Conservation (phyloP, 768 basidiomycete species). For the Boletus rufocinnamomeus region DNA sequence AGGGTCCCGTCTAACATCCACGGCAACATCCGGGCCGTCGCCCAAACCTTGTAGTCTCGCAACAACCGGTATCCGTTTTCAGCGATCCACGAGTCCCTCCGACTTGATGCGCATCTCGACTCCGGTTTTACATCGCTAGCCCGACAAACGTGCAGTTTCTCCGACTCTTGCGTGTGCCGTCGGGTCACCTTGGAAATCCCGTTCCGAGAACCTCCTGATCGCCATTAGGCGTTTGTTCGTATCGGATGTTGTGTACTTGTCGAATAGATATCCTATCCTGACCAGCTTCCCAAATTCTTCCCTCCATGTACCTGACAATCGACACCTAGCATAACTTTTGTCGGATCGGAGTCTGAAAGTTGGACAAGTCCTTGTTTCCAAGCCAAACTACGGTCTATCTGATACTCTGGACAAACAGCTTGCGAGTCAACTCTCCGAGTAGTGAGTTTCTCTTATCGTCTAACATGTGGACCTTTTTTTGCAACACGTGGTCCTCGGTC, state of each 20-base stretch:
- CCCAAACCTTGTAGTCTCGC: slow-evolving; percentile 20
- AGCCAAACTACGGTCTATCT: too few relatives aligned
- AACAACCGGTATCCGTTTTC: slow-evolving; percentile 6
- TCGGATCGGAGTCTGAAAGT: neutral
- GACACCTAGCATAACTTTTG: too few relatives aligned
- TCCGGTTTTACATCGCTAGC: neutral
- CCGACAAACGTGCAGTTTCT: slow-evolving; percentile 17
- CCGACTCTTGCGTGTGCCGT: neutral
- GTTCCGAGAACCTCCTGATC: slow-evolving; percentile 22
- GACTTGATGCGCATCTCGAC: neutral
- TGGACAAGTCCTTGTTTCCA: neutral
- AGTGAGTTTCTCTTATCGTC: too few relatives aligned
- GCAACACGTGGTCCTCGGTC: slow-evolving; percentile 4
- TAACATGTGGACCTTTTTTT: too few relatives aligned
- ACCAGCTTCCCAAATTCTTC: neutral
- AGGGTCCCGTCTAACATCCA: too few relatives aligned
- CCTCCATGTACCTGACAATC: neutral
- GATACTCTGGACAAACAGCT: too few relatives aligned
- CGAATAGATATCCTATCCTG: slow-evolving; percentile 4
- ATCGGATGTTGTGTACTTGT: neutral
- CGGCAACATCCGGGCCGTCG: slow-evolving; percentile 25
- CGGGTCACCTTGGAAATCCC: slow-evolving; percentile 8
- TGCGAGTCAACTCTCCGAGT: neutral
- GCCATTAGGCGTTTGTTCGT: neutral
- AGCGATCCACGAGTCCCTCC: neutral